Base-by-base conservation (phyloP, 2,329 filamentous ascomycete genomes). In the Trichoderma sp. region DNA sequence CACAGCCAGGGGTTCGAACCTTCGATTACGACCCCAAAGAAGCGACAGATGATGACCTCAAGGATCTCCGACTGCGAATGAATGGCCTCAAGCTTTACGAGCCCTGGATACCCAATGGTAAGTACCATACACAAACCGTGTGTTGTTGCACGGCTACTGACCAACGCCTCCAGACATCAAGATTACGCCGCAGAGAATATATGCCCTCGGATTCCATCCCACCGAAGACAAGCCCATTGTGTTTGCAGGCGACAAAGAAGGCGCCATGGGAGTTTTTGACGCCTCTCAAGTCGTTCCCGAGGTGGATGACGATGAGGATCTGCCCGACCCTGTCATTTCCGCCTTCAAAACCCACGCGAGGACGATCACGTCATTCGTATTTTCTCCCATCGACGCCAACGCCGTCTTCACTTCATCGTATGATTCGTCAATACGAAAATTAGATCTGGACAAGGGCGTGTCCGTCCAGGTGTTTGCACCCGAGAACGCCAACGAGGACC, bases 181-280 rank as follows among this genome's bases (percentile, higher is more conserved):
- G 74, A 89, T 97, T 56, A 94, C 91, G 0, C 93, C 93, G 0
- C 92, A 97, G 70, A 82, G 94, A 61, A 85, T 96, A 15, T 99
- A 98, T 73, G 85, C 91, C 0, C 87, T 98, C 71, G 88, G 89
- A 0, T 94, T 99, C 70, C 95, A 99, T 72, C 95, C 95, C 0
- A 93, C 88, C 0, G 82, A 88, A 65, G 88, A 93, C 3, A 98
- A 98, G 72, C 88, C 93, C 0, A 81, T 99, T 3, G 84, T 98
- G 1, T 96, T 99, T 74, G 94, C 94, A 0, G 94, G 94, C 12
- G 95, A 99, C 72, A 99, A 99, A 75, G 85, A 96, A 69, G 94
- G 95, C 1, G 91, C 92, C 26, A 82, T 98, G 66, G 95, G 95
- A 0, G 86, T 99, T 1, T 94, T 97, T 63, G 94, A 99, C 73